A percentile compares a stretch with the other conserved stretches of the same genome.
Evolutionary conservation across 2,329 filamentous ascomycete species (phyloP).

Genomic region (Aspergillus spinulosporus): DNA sequence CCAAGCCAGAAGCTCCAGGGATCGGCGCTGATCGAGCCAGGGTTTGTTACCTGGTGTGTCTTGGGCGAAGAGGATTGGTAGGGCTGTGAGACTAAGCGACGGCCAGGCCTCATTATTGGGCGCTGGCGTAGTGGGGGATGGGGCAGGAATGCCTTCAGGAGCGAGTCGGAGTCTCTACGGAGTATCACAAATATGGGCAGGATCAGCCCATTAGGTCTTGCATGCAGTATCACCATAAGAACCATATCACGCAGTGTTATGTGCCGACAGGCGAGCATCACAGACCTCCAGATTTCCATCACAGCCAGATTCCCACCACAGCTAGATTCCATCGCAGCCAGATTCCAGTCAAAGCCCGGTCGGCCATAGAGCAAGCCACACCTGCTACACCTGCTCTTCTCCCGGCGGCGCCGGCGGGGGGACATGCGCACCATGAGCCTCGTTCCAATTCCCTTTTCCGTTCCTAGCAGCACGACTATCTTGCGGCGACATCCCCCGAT

Average conservation of each 20-base stretch:
- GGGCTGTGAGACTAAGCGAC: background rate
- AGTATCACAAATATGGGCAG: background rate
- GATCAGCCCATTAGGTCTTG: too few species aligned
- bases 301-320: too few species aligned
- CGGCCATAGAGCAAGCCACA: too few species aligned
- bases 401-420: background rate
- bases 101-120: background rate
- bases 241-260: conserved; percentile 13
- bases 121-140: background rate
- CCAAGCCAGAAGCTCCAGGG: background rate
- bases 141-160: background rate
- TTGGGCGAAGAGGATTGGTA: background rate
- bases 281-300: too few species aligned
- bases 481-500: conserved; percentile 13
- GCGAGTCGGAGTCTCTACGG: background rate
- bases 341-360: too few species aligned
- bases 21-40: background rate
- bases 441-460: background rate
- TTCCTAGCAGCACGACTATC: background rate
- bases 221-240: conserved; percentile 14
- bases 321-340: too few species aligned
- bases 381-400: background rate
- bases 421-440: background rate
- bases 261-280: too few species aligned
- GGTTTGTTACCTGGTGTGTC: background rate